Conservation (phyloP, 2,329 filamentous ascomycete species). For the Pseudogymnoascus sp. region DNA sequence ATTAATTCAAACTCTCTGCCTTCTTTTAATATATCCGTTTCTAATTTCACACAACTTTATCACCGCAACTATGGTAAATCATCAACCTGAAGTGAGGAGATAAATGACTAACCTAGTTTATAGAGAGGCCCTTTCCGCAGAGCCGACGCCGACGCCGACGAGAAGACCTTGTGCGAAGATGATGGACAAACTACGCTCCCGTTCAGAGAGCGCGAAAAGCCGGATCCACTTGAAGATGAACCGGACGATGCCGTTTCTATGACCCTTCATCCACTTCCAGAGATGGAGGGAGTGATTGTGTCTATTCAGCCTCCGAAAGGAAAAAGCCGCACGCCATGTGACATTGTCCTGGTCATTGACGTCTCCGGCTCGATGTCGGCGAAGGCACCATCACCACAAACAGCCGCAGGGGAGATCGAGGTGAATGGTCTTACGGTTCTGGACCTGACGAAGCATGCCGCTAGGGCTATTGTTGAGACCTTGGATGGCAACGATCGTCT, state of each 20-base stretch:
- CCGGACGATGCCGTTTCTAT: constrained; percentile 14
- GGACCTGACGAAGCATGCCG: constrained; percentile 54
- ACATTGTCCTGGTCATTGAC: constrained; percentile 56
- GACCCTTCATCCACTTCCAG: constrained; percentile 34
- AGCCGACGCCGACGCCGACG: not conserved
- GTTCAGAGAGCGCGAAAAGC: not conserved
- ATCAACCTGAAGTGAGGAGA: not conserved
- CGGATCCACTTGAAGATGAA: not conserved
- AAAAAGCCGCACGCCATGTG: constrained; percentile 39
- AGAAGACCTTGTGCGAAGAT: not conserved
- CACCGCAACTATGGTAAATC: not conserved
- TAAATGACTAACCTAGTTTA: not conserved
- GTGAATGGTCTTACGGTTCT: constrained; percentile 46
- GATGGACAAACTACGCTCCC: not conserved
- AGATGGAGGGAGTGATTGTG: constrained; percentile 37
- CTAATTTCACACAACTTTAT: not conserved
- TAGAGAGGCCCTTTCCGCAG: not conserved
- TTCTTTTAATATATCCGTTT: not conserved
- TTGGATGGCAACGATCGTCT: constrained; percentile 48
- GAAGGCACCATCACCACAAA: constrained; percentile 38
- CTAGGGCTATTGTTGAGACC: constrained; percentile 50
- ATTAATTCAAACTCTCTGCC: not conserved
- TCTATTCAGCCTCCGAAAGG: constrained; percentile 39
- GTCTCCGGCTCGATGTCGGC: constrained; percentile 50
- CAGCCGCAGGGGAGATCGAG: constrained; percentile 30